A percentile compares a stretch with the other conserved stretches of the same genome.
Conservation (phyloP, 768 basidiomycete species). For the Hebeloma cylindrosporum region DNA sequence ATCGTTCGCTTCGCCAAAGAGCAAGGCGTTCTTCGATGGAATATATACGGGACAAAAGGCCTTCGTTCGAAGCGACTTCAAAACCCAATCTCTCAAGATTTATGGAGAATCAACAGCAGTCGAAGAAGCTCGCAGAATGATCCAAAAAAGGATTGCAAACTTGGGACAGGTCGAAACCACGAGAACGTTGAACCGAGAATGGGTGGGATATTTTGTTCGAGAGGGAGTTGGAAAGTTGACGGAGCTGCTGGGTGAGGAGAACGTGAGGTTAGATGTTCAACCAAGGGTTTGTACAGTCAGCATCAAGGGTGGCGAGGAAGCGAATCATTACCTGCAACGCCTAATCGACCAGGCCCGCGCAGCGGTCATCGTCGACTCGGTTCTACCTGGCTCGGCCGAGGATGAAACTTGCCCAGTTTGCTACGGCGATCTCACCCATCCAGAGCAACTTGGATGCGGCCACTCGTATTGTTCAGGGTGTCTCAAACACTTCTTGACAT, state of each 20-base stretch:
- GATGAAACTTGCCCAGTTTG: conserved; percentile 53
- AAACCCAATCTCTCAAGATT: conserved; percentile 41
- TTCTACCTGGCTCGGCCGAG: conserved; percentile 6
- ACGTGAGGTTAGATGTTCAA: conserved; percentile 44
- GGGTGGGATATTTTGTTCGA: conserved; percentile 50
- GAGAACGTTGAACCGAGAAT: conserved; percentile 33
- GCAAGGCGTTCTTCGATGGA: conserved; percentile 33
- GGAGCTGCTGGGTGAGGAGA: conserved; percentile 55
- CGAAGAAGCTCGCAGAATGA: conserved; percentile 42
- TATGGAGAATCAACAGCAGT: conserved; percentile 43
- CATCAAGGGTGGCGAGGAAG: conserved; percentile 58
- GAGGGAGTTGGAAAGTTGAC: conserved; percentile 49
- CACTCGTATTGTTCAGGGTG: conserved; percentile 53
- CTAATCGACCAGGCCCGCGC: conserved; percentile 43
- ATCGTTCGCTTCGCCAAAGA: conserved; percentile 31
- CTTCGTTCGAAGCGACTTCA: conserved; percentile 47
- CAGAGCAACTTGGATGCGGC: conserved; percentile 45
- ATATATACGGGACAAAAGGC: conserved; percentile 33
- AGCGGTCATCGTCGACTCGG: neutral
- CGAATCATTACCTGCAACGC: conserved; percentile 43
- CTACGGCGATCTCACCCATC: conserved; percentile 41
- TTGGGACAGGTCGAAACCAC: conserved; percentile 36
- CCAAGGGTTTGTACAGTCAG: conserved; percentile 40
- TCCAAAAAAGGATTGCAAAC: conserved; percentile 48
- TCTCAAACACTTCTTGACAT: conserved; percentile 45